A percentile compares a stretch with the other conserved stretches of the same genome.
Conservation (phyloP, 2,329 filamentous ascomycete species). For the Exophiala phaeomuriformis region DNA sequence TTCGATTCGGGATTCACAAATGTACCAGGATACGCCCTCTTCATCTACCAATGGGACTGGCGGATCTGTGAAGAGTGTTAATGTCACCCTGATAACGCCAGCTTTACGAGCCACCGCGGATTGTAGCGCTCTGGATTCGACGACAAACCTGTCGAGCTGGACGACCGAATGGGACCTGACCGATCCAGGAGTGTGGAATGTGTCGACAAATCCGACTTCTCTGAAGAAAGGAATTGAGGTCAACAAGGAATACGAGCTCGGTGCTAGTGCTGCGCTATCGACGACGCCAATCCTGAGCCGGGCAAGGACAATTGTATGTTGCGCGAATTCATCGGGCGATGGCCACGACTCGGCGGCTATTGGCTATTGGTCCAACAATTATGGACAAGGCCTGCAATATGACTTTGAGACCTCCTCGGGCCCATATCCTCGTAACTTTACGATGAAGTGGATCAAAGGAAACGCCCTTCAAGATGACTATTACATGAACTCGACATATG, state of each 20-base stretch:
- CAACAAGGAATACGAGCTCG: neutral
- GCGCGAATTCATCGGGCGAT: constrained; percentile 4
- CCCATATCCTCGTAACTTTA: constrained; percentile 7
- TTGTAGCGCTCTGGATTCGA: neutral
- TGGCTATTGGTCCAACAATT: constrained; percentile 15
- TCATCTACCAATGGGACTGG: neutral
- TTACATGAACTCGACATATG: constrained; percentile 2
- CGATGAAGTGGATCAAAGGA: constrained; percentile 10
- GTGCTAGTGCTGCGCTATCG: neutral
- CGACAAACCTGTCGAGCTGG: constrained; percentile 9
- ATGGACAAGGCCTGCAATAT: neutral
- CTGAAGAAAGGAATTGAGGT: constrained; percentile 3
- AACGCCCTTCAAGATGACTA: neutral
- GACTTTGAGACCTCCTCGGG: constrained; percentile 1
- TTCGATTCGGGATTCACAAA: neutral
- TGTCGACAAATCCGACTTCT: neutral
- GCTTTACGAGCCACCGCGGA: constrained; percentile 8
- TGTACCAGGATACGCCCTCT: neutral
- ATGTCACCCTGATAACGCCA: constrained; percentile 10
- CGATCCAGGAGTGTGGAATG: constrained; percentile 6
- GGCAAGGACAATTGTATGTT: constrained; percentile 5
- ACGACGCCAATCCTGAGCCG: constrained; percentile 4
- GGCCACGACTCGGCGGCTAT: constrained; percentile 1
- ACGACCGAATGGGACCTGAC: constrained; percentile 5
- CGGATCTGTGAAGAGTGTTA: neutral